Evolutionary conservation across 2,329 filamentous ascomycete species (phyloP).

Genomic region (Verticillium albo-atrum): DNA sequence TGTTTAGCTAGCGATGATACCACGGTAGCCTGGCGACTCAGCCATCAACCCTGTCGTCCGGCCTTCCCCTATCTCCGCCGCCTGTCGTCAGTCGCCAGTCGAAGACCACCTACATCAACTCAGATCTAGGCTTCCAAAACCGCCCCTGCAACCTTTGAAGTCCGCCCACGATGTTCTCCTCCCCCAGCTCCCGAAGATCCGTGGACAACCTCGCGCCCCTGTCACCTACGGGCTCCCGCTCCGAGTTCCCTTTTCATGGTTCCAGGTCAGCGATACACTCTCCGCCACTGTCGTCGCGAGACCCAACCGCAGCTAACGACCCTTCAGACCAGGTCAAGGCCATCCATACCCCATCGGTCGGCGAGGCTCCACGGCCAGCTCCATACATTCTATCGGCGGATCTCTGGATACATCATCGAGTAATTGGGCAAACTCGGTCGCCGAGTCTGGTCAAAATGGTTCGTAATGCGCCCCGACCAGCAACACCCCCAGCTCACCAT

Average conservation of each 20-base stretch:
- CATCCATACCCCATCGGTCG: conserved; percentile 48
- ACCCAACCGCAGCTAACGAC: neutral
- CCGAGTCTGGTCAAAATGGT: conserved; percentile 84
- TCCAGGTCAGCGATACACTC: conserved; percentile 35
- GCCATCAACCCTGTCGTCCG: conserved; percentile 22
- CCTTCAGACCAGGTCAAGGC: conserved; percentile 3
- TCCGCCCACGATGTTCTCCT: conserved; percentile 51
- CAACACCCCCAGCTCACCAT: neutral
- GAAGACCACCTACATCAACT: neutral
- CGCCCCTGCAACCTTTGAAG: neutral
- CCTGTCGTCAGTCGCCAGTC: neutral
- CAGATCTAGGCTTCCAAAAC: neutral
- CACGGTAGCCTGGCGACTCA: conserved; percentile 35
- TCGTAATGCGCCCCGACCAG: conserved; percentile 13
- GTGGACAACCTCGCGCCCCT: conserved; percentile 59
- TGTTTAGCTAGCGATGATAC: conserved; percentile 40
- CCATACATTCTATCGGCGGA: conserved; percentile 83
- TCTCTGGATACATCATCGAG: conserved; percentile 65
- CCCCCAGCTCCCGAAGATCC: conserved; percentile 56
- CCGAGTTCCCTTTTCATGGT: conserved; percentile 53
- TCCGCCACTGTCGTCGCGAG: neutral
- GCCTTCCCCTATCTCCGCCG: neutral
- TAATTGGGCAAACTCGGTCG: conserved; percentile 50
- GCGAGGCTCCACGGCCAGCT: conserved; percentile 82
- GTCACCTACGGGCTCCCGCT: conserved; percentile 43